These are phyloP conservation scores for Phytophthora europaea DNA, from an alignment of 352 stramenopile genomes.

Conservation along the genomic window DNA sequence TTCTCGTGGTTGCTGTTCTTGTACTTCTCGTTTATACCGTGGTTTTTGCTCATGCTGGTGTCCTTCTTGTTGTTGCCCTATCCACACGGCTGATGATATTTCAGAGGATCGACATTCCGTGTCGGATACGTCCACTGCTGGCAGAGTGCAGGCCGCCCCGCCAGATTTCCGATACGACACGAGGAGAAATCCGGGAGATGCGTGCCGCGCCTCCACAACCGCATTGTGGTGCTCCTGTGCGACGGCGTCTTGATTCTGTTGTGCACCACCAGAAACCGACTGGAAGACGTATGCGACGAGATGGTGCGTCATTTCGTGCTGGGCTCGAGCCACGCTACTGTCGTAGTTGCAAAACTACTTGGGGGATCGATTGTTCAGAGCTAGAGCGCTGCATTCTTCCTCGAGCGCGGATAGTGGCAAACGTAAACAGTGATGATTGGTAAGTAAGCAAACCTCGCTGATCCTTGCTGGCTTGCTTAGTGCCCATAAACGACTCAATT, in stretches of 20 bases:
- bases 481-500: too few relatives aligned
- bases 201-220: constrained; percentile 23
- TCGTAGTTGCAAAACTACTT: constrained; percentile 52
- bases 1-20: background rate
- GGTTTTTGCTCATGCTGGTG: background rate
- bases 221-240: background rate
- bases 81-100: background rate
- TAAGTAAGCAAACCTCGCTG: too few relatives aligned
- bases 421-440: too few relatives aligned
- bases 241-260: background rate
- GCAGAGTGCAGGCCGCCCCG: background rate
- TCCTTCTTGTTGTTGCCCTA: background rate
- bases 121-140: background rate
- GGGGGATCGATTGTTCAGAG: constrained; percentile 42
- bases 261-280: background rate
- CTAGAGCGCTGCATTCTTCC: constrained; percentile 44
- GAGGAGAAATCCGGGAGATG: constrained; percentile 35
- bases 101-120: background rate
- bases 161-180: constrained; percentile 37
- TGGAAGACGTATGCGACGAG: constrained; percentile 41
- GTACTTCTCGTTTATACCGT: background rate
- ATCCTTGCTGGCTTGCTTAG: too few relatives aligned
- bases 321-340: constrained; percentile 37
- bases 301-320: constrained; percentile 48
- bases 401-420: background rate